Evolutionary conservation across 768 basidiomycete species (phyloP), one percentile per base, ranked within the genome.

Genomic region (Lactarius sanguifluus): DNA sequence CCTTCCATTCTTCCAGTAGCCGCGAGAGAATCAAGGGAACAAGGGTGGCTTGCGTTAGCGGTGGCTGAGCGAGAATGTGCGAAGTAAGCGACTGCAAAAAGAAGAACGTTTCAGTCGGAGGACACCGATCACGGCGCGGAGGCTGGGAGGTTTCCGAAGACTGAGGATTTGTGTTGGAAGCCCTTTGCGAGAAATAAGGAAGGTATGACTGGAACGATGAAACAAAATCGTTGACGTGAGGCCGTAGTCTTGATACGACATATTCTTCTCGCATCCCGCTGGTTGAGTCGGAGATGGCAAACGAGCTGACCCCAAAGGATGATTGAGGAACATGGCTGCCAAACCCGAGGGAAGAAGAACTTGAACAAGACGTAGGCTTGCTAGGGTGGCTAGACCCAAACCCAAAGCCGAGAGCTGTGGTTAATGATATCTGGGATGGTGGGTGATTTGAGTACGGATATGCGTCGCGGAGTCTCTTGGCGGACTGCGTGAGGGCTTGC

Each of bases 211-310:
- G 82, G 75, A 85, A 90, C 36, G 88, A 84, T 3, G 92, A 83
- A 36, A 88, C 86, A 70, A 91, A 94, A 60, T 93, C 92, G 60
- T 81, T 78, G 59, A 93, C 85, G 75, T 89, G 86, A 18, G 89
- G 88, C 57, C 88, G 84, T 20, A 94, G 79, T 62, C 92, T 83
- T 20, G 87, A 90, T 45, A 86, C 76, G 69, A 94, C 82, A 75
- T 94, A 94, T 7, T 87, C 85, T 64, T 92, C 88, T 66, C 92
- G 87, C 90, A 93, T 94, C 43, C 85, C 85, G 64, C 71, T 66
- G 63, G 65, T 50, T 13, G 64, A 70, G 57, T 68, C 62, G 32
- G 61, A 59, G 34, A 61, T 67, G 28, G 61, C 30, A 50, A 32
- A 61, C 50, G 66, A 34, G 61, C 20, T 66, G 55, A 65, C 38